Evolutionary conservation across 1,139 yeast species (phyloP).

Genomic region (Yamadazyma buinensis): DNA sequence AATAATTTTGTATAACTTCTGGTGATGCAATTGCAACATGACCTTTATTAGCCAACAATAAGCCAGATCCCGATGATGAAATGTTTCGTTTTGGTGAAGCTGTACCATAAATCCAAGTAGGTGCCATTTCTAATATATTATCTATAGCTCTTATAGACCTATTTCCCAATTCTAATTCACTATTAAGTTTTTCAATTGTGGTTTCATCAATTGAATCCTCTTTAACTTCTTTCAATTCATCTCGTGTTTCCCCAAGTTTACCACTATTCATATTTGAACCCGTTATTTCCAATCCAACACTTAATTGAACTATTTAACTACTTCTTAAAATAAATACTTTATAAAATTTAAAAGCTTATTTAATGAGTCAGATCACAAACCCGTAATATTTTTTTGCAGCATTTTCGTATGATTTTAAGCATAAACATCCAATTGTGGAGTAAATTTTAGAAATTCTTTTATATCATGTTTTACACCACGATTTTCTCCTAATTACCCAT

Average conservation of each 20-base stretch:
- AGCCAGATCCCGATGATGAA: slow-evolving; percentile 17
- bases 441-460: no score
- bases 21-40: slow-evolving; percentile 41
- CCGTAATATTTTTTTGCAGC: slow-evolving; percentile 6
- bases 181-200: slow-evolving; percentile 8
- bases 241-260: no score
- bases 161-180: slow-evolving; percentile 6
- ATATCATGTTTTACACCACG: no score
- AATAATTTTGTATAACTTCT: slow-evolving; percentile 39
- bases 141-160: not conserved
- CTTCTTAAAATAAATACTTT: no score
- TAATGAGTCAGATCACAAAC: slow-evolving; percentile 3
- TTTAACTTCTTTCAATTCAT: slow-evolving; percentile 2
- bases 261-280: no score
- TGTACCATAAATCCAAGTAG: slow-evolving; percentile 15
- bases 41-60: slow-evolving; percentile 25
- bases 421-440: no score
- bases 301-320: no score
- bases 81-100: slow-evolving; percentile 9
- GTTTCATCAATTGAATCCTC: slow-evolving; percentile 3
- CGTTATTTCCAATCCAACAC: no score
- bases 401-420: no score
- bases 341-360: not conserved
- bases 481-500: no score
- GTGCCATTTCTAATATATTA: slow-evolving; percentile 2